phyloP scores from a whole-genome alignment of 2,329 filamentous ascomycete species.

The Fusarium protoensiforme region DNA sequence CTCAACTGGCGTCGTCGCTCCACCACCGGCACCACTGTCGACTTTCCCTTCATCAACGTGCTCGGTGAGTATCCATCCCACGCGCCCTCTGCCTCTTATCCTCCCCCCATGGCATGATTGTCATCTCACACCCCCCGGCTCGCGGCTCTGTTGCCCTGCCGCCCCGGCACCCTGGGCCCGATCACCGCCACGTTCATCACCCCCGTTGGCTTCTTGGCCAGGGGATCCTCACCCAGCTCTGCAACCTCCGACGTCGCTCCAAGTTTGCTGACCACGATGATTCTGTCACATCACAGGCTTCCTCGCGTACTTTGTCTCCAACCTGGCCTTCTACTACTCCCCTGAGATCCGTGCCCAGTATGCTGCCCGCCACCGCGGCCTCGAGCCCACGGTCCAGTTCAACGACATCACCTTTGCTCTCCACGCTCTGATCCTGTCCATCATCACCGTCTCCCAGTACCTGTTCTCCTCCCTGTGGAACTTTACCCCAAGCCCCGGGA shows the following conservation, averaged over 20 bases:
- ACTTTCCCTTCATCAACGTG: conserved; percentile 83
- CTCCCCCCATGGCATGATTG: conserved; percentile 26
- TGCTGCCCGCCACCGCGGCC: conserved; percentile 78
- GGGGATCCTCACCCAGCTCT: not conserved
- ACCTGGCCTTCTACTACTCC: conserved; percentile 81
- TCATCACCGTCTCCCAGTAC: conserved; percentile 80
- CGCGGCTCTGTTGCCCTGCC: conserved; percentile 16
- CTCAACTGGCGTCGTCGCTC: conserved; percentile 81
- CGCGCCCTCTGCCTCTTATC: not conserved
- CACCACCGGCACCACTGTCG: conserved; percentile 85
- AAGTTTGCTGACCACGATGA: conserved; percentile 25
- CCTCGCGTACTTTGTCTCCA: conserved; percentile 80
- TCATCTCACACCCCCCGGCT: conserved; percentile 15
- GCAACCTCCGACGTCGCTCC: conserved; percentile 2
- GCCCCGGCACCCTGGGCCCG: conserved; percentile 14
- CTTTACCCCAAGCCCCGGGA: conserved; percentile 70
- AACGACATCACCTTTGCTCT: conserved; percentile 92
- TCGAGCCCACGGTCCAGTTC: conserved; percentile 84
- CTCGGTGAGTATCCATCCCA: conserved; percentile 56
- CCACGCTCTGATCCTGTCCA: conserved; percentile 80
- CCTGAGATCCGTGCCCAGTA: conserved; percentile 83
- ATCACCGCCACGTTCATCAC: conserved; percentile 17
- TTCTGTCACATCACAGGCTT: conserved; percentile 65
- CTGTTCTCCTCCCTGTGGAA: conserved; percentile 80
- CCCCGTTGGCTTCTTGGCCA: conserved; percentile 5